Base-by-base conservation (phyloP, 2,329 filamentous ascomycete species). In the Trichoderma gracile region DNA sequence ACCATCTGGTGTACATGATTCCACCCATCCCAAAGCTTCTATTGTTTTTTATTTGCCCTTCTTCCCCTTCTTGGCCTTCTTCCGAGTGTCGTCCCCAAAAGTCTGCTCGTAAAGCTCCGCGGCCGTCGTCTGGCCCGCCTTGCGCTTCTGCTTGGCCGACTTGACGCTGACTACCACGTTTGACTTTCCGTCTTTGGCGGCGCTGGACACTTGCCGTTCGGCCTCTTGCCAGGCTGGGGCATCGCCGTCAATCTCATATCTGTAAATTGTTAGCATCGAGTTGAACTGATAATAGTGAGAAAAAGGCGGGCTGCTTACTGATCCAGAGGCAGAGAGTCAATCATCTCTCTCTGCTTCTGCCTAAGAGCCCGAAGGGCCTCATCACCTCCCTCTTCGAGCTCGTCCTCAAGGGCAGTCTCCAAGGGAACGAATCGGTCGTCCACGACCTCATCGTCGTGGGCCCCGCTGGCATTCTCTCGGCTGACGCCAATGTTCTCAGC, bases 241-340 rank as follows among this genome's bases (percentile, higher is more conserved):
- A 40, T 85, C 82, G 49, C 81, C 85, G 57, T 88, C 86, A 45
- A 90, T 84, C 73, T 89, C 87, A 70, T 88, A 89, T 69, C 86
- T 88, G 19, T 21, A 14, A 30, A 10, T n/a, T 23, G 38, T 61
- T 61, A 61, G 58, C 9, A 46, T 3, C 27, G 14, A 43, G 52
- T 38, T 38, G 47, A 55, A 12, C 53, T 25, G 67, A 19, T 19
- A 66, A 17, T 33, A 4, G 6, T 40, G 4, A 38, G 7, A 38
- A 27, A 54, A 15, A 15, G 15, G 33, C 33, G 10, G 10, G 5
- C 2, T 63, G 69, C 76, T 72, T 69, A 76, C 72, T 91, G 89
- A 72, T 97, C 92, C 59, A 98, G 82, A 50, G 94, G 93, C 67
- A 98, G 80, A 67, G 93, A 90, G 80, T 97, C 91, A 72, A 98